Base-by-base conservation (phyloP, 2,329 filamentous ascomycete genomes). In the Fusarium clavum region DNA sequence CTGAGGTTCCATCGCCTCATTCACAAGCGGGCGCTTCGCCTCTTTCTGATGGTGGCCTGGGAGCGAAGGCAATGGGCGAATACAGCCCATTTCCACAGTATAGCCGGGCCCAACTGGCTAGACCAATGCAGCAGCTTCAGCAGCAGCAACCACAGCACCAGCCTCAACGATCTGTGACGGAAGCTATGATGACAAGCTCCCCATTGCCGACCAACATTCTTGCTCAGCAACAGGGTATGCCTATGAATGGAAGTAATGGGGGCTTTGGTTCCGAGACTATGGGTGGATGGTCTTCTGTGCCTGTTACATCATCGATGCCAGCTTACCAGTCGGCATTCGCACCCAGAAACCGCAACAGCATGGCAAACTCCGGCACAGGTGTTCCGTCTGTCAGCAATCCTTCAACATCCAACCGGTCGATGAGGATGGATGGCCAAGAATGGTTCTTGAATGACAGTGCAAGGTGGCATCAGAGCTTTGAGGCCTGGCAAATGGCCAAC, bases 371-470 rank as follows among this genome's bases (percentile, higher is more conserved):
- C 48, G 45, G 44, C 24, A 25, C 65, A 54, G 25, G 70, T 40
- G 34, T 72, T 30, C 64, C 55, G 55, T 34, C 77, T 73, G 59
- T 64, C 69, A 58, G 78, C 62, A 64, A 65, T 45, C 32, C 46
- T 22, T 16, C 71, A 45, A 45, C 63, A 8, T 64, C 69, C 40
- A 73, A 44, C 49, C 76, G 61, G 59, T 75, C 58, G 18, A 59
- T 75, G 65, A 78, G 79, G 8, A 78, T 88, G 46, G 86, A 88
- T 64, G 83, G 83, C 11, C 83, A 86, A 64, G 85, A 88, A 41
- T 89, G 86, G 85, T 86, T 88, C 70, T 76, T 89, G 22, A 87
- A 83, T 56, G 87, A 89, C 63, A 83, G 86, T 20, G 86, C 84
- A 27, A 85, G 82, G 64, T 88, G 86, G 86, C 86, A 88, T 61